These are phyloP conservation scores for Aureobasidium mangrovei DNA, from an alignment of 2,329 filamentous ascomycete species.

Conservation along the genomic window DNA sequence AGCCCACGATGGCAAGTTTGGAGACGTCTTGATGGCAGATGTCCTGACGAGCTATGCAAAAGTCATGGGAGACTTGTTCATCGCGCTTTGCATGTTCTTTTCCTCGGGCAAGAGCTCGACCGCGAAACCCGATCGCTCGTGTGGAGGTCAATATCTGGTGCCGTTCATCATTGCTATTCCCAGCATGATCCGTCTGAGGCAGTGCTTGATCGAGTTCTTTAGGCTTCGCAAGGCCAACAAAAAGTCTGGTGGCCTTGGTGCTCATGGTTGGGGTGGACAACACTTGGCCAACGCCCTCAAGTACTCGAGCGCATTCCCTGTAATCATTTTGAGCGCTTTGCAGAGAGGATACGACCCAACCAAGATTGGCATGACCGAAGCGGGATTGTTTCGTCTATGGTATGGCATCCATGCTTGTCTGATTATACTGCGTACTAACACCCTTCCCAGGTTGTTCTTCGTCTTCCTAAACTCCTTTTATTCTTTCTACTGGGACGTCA, in stretches of 20 bases:
- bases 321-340: slow-evolving; percentile 70
- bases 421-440: background rate
- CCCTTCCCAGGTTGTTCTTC: slow-evolving; percentile 55
- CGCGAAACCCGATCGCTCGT: slow-evolving; percentile 68
- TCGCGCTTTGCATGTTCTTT: slow-evolving; percentile 87
- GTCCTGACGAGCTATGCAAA: slow-evolving; percentile 92
- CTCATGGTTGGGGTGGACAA: slow-evolving; percentile 67
- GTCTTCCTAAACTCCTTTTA: slow-evolving; percentile 80
- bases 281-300: slow-evolving; percentile 92
- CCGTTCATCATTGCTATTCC: slow-evolving; percentile 78
- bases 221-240: slow-evolving; percentile 56
- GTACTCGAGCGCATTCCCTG: slow-evolving; percentile 88
- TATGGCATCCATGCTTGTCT: slow-evolving; percentile 25
- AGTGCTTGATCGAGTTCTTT: slow-evolving; percentile 82
- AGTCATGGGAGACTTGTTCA: slow-evolving; percentile 80
- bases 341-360: slow-evolving; percentile 54
- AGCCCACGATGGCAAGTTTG: slow-evolving; percentile 83
- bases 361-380: slow-evolving; percentile 45
- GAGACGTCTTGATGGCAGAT: slow-evolving; percentile 87
- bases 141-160: slow-evolving; percentile 69
- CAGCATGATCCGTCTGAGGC: slow-evolving; percentile 75
- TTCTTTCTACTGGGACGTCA: slow-evolving; percentile 97
- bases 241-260: slow-evolving; percentile 30
- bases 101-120: slow-evolving; percentile 63
- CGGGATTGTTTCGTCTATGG: slow-evolving; percentile 49